Evolutionary conservation across 768 basidiomycete species (phyloP).

Genomic region (Phaeotremella skinneri): DNA sequence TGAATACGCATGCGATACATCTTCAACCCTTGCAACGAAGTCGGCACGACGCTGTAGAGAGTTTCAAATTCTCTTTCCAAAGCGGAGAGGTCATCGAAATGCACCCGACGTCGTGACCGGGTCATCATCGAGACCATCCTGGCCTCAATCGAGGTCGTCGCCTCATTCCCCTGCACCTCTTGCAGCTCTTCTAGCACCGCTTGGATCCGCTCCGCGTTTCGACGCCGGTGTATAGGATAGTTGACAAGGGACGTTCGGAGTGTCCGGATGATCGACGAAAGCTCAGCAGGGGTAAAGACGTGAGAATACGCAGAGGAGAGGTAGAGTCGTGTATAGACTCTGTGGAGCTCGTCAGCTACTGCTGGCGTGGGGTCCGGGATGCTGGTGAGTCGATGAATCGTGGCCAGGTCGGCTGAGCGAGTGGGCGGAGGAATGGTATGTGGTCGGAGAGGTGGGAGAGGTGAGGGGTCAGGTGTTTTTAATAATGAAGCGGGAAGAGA

Average conservation of each 20-base stretch:
- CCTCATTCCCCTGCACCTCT: constrained; percentile 11
- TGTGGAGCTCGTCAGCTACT: constrained; percentile 45
- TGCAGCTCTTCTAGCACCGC: constrained; percentile 18
- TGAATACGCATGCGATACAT: constrained; percentile 16
- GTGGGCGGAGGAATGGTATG: constrained; percentile 14
- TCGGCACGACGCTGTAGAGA: constrained; percentile 1
- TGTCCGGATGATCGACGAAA: constrained; percentile 13
- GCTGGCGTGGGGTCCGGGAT: constrained; percentile 53
- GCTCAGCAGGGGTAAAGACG: constrained; percentile 27
- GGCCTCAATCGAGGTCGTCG: constrained; percentile 9
- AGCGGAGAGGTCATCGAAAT: constrained; percentile 5
- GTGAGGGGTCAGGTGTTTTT: background rate
- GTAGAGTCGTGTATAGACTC: constrained; percentile 15
- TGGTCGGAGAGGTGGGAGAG: background rate
- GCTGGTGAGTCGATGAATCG: constrained; percentile 11
- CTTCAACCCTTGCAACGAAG: background rate
- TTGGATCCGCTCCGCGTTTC: constrained; percentile 3
- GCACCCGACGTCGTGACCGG: constrained; percentile 5
- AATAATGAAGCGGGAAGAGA: background rate
- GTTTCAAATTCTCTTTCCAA: constrained; percentile 15
- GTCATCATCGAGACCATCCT: constrained; percentile 5
- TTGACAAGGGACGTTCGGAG: constrained; percentile 6
- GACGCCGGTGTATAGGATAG: constrained; percentile 12
- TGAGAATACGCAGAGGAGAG: constrained; percentile 24
- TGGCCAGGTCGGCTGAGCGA: constrained; percentile 10